phyloP scores from a whole-genome alignment of 2,329 filamentous ascomycete species.

The Penicillium griseofulvum region DNA sequence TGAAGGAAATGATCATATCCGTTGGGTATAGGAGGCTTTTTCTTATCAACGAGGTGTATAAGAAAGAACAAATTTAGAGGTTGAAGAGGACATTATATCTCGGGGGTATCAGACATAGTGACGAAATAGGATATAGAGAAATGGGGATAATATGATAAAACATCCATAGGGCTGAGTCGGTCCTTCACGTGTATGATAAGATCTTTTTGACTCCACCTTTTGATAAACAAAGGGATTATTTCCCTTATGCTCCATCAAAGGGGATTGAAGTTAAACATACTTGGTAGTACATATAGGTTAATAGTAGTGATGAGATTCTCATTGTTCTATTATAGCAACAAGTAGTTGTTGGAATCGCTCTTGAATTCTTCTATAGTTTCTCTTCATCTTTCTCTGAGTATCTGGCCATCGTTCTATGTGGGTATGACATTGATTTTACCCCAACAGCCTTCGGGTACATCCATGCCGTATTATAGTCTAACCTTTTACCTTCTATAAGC shows the following conservation, averaged over 20 bases:
- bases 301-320: neutral
- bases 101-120: no score
- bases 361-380: neutral
- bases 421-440: neutral
- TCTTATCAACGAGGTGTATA: neutral
- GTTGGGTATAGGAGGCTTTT: neutral
- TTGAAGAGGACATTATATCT: no score
- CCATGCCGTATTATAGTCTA: neutral
- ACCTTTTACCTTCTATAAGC: neutral
- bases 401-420: neutral
- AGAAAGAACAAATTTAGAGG: neutral
- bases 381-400: neutral
- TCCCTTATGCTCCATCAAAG: neutral
- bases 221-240: neutral
- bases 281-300: no score
- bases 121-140: no score
- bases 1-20: neutral
- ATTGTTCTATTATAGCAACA: neutral
- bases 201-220: neutral
- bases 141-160: no score
- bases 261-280: neutral
- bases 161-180: no score
- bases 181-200: neutral
- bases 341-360: neutral
- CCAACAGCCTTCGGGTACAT: no score